Percentiles rank a stretch among this genome's conserved stretches.
These are phyloP conservation scores for Colletotrichum sp. DNA, from an alignment of 2,329 filamentous ascomycete species.

Conservation along the genomic window DNA sequence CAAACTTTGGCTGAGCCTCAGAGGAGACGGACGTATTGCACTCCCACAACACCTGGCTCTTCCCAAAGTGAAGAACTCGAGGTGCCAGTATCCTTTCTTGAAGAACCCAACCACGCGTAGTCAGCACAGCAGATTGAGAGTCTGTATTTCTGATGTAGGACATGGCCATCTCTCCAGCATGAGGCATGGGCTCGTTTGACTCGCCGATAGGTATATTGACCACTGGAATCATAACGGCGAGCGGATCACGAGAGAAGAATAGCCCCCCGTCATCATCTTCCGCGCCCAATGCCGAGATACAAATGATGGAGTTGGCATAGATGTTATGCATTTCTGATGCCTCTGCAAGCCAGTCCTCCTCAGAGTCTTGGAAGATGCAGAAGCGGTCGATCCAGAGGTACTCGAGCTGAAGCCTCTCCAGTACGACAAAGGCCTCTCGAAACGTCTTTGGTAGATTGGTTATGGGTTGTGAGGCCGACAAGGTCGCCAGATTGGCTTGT, in stretches of 20 bases:
- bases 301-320: background rate
- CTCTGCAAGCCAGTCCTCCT: background rate
- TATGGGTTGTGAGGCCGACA: background rate
- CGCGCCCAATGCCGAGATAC: background rate
- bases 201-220: background rate
- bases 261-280: background rate
- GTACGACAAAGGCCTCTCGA: background rate
- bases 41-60: background rate
- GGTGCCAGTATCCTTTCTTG: background rate
- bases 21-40: background rate
- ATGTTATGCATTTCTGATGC: background rate
- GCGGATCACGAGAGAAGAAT: background rate
- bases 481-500: background rate
- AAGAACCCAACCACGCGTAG: background rate
- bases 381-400: background rate
- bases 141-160: background rate
- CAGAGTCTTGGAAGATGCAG: background rate
- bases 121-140: background rate
- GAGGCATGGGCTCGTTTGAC: background rate
- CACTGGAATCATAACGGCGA: background rate
- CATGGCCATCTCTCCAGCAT: background rate
- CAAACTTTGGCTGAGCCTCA: background rate
- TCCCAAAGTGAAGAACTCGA: background rate
- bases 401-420: background rate
- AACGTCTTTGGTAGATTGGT: background rate